These are phyloP conservation scores for Digitaria exilis DNA, from an alignment of 202 grass and related monocot species.

Conservation along the genomic window DNA sequence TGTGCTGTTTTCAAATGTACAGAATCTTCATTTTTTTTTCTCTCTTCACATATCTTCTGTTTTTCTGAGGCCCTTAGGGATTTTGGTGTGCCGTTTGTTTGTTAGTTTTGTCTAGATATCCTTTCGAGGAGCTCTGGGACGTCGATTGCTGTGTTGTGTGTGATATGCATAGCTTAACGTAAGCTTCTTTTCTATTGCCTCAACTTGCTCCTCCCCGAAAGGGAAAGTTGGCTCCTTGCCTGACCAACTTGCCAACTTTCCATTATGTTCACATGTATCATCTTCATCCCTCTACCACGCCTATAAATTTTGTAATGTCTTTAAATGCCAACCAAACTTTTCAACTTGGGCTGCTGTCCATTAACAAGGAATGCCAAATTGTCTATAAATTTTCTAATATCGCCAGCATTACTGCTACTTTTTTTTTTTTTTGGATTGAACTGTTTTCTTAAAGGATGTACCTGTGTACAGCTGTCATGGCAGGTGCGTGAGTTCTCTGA, in stretches of 20 bases:
- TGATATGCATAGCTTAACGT: conserved; percentile 41
- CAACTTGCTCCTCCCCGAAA: conserved; percentile 51
- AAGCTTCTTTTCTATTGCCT: conserved; percentile 40
- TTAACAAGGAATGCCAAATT: conserved; percentile 15
- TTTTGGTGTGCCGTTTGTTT: neutral
- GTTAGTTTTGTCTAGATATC: conserved; percentile 31
- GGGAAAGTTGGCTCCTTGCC: conserved; percentile 54
- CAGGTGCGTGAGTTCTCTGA: conserved; percentile 20
- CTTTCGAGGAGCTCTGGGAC: neutral
- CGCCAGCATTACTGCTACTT: neutral
- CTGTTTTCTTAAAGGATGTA: neutral
- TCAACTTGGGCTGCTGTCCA: conserved; percentile 42
- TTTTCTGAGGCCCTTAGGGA: neutral
- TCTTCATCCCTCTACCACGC: neutral
- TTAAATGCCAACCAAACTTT: conserved; percentile 14
- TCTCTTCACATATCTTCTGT: neutral
- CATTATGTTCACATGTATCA: conserved; percentile 53
- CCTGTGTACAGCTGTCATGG: conserved; percentile 22
- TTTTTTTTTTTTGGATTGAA: neutral
- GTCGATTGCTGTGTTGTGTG: neutral
- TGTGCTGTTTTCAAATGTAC: neutral
- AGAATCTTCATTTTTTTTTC: neutral
- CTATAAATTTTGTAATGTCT: conserved; percentile 10
- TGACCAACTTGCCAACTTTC: conserved; percentile 51
- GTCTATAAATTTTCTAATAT: neutral